Conservation (phyloP, 331 rosid genomes). For the Arachis monticola region DNA sequence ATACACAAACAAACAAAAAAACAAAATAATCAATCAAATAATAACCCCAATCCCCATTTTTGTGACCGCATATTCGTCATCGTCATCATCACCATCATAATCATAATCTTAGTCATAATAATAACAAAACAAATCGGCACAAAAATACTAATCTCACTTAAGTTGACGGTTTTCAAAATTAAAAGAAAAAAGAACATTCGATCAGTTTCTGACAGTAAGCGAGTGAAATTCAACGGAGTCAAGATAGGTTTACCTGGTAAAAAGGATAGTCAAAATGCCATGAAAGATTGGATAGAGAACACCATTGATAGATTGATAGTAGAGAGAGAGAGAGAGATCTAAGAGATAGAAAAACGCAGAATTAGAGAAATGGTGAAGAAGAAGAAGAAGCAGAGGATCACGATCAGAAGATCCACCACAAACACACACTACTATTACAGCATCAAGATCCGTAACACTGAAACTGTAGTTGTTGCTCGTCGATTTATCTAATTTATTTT, state of each 20-base stretch:
- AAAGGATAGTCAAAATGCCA: slow-evolving; percentile 51
- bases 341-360: slow-evolving; percentile 12
- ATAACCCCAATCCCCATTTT: slow-evolving; percentile 35
- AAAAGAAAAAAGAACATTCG: slow-evolving; percentile 5
- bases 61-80: background rate
- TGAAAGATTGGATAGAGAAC: slow-evolving; percentile 31
- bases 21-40: slow-evolving; percentile 35
- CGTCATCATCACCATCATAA: background rate
- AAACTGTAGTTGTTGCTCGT: slow-evolving; percentile 35
- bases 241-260: slow-evolving; percentile 51
- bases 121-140: slow-evolving; percentile 15
- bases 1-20: background rate
- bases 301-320: slow-evolving; percentile 30
- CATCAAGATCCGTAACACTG: slow-evolving; percentile 60
- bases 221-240: slow-evolving; percentile 36
- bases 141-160: background rate
- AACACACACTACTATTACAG: slow-evolving; percentile 26
- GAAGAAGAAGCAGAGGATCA: slow-evolving; percentile 42
- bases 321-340: slow-evolving; percentile 51
- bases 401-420: slow-evolving; percentile 58
- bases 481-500: slow-evolving; percentile 11
- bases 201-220: slow-evolving; percentile 25
- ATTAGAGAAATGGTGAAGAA: slow-evolving; percentile 7
- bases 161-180: slow-evolving; percentile 14
- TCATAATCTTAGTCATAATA: too few species aligned